Base-by-base conservation (phyloP, 2,329 filamentous ascomycete species). In the Alternaria gaisen region DNA sequence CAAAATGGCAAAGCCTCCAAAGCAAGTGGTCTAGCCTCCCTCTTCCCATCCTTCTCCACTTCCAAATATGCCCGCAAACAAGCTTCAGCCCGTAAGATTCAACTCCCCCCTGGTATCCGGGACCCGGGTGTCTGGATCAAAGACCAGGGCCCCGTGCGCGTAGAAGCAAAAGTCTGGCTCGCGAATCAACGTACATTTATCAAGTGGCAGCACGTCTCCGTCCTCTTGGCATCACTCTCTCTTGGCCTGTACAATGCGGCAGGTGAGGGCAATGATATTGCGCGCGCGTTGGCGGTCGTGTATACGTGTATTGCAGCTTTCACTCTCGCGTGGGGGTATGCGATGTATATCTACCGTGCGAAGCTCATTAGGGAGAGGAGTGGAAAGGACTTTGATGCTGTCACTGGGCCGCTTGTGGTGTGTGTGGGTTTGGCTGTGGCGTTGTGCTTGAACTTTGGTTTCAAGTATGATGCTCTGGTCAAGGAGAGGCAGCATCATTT, bases 121-220 rank as follows among this genome's bases (percentile, higher is more conserved):
- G 89, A 96, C 74, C 95, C 95, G 2, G 88, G 86, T 9, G 85
- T 88, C 67, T 96, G 94, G 89, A 92, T 99, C 84, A 99, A 99
- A 83, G 96, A 99, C 80, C 87, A 91, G 34, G 94, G 95, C 3
- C 91, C 93, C 36, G 86, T 98, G 66, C 91, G 93, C 75, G 93
- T 99, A 58, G 95, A 99, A 82, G 93, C 93, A 63, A 99, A 99
- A 81, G 94, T 99, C 30, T 99, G 95, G 94, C 89, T 99, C 58
- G 95, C 95, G 56, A 99, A 99, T 80, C 94, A 99, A 81, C 90
- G 95, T 63, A 99, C 95, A 0, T 99, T 97, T 77, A 90, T 99
- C 79, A 98, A 97, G 80, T 99, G 95, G 95, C 92, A 98, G 83
- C 94, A 98, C 78, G 93, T 99, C 72, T 90, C 89, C 63, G 88